Evolutionary conservation across 2,329 filamentous ascomycete genomes (phyloP), one percentile per base, ranked within the genome.

Genomic region (Penicillium hordei): DNA sequence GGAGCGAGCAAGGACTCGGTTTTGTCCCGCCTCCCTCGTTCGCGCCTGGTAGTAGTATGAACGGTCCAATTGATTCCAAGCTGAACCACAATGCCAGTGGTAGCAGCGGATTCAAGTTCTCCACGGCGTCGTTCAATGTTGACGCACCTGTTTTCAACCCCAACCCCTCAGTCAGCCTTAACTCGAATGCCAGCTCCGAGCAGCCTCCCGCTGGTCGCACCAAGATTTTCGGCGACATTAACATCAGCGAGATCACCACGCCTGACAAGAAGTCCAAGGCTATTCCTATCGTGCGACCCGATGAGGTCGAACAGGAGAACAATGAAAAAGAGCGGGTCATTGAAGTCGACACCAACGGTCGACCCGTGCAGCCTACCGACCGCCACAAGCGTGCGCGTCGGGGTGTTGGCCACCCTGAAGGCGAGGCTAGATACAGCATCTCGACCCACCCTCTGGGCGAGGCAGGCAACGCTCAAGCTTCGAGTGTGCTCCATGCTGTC

Each of bases 121-220:
- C 87, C 5, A 77, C 84, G 1, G 82, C 83, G 34, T 87, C 85
- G 34, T 91, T 93, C 76, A 86, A 89, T 59, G 88, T 90, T 3
- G 88, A 89, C 70, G 91, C 90, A 4, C 89, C 90, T 13, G 79
- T 84, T 0, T 95, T 95, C 72, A 91, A 86, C 21, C 91, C 90
- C 2, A 91, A 86, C 21, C 90, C 90, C 2, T 77, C 73, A 38
- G 69, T 62, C 12, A 72, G 66, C 45, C 57, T 73, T 23, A 66
- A 66, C 42, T 68, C 69, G 5, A 66, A 61, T n/a, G 58, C 64
- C 38, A 60, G 52, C 13, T 57, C 68, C 15, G 60, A 65, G 23
- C 60, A 64, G 38, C 61, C 67, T 45, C 60, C 61, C 27, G 55
- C 49, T 19, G 56, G 62, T 21, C 63, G 61, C 21, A 69, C 71